phyloP scores from a whole-genome alignment of 805 yeast genomes.

The Sporopachydermia lactativora region DNA sequence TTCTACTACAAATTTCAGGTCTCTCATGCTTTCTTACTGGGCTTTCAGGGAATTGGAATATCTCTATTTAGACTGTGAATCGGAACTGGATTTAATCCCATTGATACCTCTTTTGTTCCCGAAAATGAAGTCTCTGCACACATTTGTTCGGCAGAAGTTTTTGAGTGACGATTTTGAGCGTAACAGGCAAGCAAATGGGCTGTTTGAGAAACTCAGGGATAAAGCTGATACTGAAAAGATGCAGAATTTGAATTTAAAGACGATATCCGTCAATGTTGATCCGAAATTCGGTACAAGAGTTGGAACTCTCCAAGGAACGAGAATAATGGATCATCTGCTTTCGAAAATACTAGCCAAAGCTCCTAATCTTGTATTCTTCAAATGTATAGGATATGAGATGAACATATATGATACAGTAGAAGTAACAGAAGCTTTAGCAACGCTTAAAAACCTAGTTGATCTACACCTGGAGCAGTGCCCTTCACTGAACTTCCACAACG shows the following conservation, averaged over 20 bases:
- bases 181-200: neutral
- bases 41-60: neutral
- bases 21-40: neutral
- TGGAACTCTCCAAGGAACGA: neutral
- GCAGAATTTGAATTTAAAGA: neutral
- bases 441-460: neutral
- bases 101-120: neutral
- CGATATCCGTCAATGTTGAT: neutral
- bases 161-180: conserved; percentile 1
- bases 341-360: neutral
- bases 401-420: neutral
- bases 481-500: neutral
- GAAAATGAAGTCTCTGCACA: neutral
- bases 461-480: conserved; percentile 1
- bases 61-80: neutral
- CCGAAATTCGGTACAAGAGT: neutral
- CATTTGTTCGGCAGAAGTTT: conserved; percentile 1
- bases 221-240: neutral
- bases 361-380: neutral
- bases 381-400: neutral
- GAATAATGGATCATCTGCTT: neutral
- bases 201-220: neutral
- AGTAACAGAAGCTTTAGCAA: neutral
- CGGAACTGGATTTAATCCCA: neutral
- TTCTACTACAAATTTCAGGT: neutral